Conservation (phyloP, 306 rosid genomes). For the Hippophae gyantsensis region DNA sequence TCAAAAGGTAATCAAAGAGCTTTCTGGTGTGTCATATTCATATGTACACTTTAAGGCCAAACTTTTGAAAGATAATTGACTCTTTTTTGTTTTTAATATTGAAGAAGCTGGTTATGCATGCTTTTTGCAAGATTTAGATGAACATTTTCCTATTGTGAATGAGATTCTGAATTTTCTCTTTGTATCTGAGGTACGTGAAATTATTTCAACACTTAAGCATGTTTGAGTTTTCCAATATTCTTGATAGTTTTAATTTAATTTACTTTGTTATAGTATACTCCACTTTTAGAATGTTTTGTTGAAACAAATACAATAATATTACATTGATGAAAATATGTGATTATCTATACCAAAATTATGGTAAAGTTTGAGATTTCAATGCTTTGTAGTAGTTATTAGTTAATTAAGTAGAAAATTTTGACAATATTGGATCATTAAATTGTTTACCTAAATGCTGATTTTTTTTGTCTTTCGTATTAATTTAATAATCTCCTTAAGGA, state of each 20-base stretch:
- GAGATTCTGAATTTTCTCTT: constrained; percentile 59
- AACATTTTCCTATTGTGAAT: constrained; percentile 31
- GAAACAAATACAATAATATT: background rate
- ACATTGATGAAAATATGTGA: background rate
- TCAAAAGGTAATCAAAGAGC: constrained; percentile 34
- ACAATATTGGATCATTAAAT: no score
- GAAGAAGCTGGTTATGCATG: constrained; percentile 55
- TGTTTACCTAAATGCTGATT: no score
- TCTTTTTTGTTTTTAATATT: constrained; percentile 11
- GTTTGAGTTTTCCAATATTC: constrained; percentile 28
- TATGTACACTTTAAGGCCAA: constrained; percentile 13
- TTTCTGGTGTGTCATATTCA: constrained; percentile 49
- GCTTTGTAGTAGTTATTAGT: no score
- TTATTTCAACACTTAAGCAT: constrained; percentile 49
- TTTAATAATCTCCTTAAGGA: no score
- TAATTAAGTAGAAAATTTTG: no score
- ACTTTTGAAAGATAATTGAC: constrained; percentile 8
- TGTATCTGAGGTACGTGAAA: constrained; percentile 67
- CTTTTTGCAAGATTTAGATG: constrained; percentile 35
- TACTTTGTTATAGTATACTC: background rate
- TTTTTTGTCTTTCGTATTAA: no score
- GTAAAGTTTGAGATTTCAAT: no score
- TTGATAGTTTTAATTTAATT: constrained; percentile 1
- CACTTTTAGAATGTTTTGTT: constrained; percentile 4
- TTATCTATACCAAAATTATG: no score